Percentiles rank a stretch among this genome's conserved stretches.
These are phyloP conservation scores for Akebia trifoliata DNA, from an alignment of 164 flowering plant genomes.

Conservation along the genomic window DNA sequence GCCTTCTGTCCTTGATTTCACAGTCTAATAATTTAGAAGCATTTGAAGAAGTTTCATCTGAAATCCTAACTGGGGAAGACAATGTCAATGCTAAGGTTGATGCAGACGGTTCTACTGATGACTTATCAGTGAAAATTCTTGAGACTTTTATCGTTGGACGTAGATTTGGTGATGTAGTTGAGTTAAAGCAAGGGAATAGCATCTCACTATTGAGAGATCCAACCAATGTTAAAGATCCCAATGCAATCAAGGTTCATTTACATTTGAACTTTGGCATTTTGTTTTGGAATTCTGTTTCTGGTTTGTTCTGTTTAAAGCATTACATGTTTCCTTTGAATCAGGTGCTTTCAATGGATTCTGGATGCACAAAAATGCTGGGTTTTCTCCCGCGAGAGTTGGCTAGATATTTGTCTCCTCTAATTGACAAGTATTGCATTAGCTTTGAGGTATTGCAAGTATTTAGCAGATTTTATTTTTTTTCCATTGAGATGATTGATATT, in stretches of 20 bases:
- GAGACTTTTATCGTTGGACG: slow-evolving; percentile 83
- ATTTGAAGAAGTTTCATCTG: slow-evolving; percentile 14
- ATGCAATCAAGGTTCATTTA: slow-evolving; percentile 70
- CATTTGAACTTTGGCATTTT: slow-evolving; percentile 1
- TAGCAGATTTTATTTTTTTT: not conserved
- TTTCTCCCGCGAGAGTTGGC: slow-evolving; percentile 78
- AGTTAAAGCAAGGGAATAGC: slow-evolving; percentile 38
- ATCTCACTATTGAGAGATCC: slow-evolving; percentile 64
- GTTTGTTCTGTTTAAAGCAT: slow-evolving; percentile 6
- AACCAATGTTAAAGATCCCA: slow-evolving; percentile 60
- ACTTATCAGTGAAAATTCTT: slow-evolving; percentile 27
- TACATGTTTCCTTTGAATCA: slow-evolving; percentile 26
- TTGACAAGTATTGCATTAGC: slow-evolving; percentile 49
- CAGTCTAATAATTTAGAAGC: slow-evolving; percentile 5
- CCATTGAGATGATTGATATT: not conserved
- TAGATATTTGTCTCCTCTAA: slow-evolving; percentile 67
- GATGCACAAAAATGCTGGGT: slow-evolving; percentile 48
- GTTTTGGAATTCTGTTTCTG: not conserved
- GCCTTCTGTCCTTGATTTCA: not conserved
- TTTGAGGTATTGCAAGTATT: slow-evolving; percentile 57
- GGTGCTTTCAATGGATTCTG: slow-evolving; percentile 59
- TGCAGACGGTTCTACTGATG: slow-evolving; percentile 17
- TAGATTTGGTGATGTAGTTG: slow-evolving; percentile 47
- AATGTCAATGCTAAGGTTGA: slow-evolving; percentile 11
- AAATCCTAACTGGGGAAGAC: slow-evolving; percentile 11